Percentiles rank a stretch among this genome's conserved stretches.
phyloP scores from a whole-genome alignment of 129 eudicot species.

The Artemisia annua region DNA sequence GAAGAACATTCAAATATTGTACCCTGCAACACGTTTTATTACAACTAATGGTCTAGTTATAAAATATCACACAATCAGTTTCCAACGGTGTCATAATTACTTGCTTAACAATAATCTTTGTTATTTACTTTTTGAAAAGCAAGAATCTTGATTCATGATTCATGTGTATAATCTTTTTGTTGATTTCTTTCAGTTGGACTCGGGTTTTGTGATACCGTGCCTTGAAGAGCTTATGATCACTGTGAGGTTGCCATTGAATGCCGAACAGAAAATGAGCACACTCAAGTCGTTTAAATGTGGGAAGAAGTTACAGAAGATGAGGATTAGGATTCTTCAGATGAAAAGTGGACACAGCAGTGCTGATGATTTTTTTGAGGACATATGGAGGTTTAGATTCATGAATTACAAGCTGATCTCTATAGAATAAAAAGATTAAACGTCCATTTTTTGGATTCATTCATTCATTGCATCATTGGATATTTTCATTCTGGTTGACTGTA shows the following conservation, averaged over 20 bases:
- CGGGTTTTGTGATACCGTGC: conserved; percentile 59
- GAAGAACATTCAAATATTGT: not conserved
- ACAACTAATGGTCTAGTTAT: no score
- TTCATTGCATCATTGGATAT: no score
- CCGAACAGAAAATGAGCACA: conserved; percentile 88
- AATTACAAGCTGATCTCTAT: no score
- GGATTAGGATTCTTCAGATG: conserved; percentile 82
- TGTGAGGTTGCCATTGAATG: conserved; percentile 75
- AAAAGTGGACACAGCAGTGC: conserved; percentile 82
- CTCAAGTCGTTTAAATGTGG: conserved; percentile 66
- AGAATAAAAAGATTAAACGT: no score
- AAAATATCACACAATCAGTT: no score
- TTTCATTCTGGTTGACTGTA: no score
- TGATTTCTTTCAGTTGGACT: conserved; percentile 52
- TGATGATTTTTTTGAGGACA: no score
- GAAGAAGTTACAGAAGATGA: conserved; percentile 64
- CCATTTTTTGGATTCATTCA: no score
- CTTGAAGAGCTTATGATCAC: conserved; percentile 73
- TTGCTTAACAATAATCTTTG: no score
- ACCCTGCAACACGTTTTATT: not conserved
- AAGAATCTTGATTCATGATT: not conserved
- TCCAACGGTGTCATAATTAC: no score
- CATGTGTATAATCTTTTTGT: not conserved
- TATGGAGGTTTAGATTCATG: no score
- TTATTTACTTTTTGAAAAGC: not conserved